Base-by-base conservation (phyloP, 2,329 filamentous ascomycete species). In the Chrysoporthe cubensis region DNA sequence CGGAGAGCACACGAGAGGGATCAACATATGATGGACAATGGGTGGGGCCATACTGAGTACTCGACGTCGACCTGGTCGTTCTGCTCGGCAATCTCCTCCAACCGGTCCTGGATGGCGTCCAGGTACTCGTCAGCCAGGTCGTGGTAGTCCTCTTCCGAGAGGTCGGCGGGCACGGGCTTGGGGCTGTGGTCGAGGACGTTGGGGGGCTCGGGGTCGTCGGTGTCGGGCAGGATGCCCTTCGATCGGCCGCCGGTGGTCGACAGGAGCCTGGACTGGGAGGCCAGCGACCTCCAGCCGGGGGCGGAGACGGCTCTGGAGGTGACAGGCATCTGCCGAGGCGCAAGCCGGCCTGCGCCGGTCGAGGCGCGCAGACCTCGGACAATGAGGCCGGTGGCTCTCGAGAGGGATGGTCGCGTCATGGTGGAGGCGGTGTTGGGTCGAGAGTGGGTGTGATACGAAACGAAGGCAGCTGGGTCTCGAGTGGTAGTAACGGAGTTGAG, bases 61-160 rank as follows among this genome's bases (percentile, higher is more conserved):
- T 99, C 96, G 5, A 96, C 91, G 73, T 99, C 96, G 6, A 97
- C 80, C 65, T 94, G 91, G 9, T 91, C 89, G 8, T 86, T 81
- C 43, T 85, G 81, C 75, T 98, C 96, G 74, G 92, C 89, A 42
- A 91, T 78, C 69, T 87, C 85, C 80, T 99, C 96, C 54, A 97
- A 83, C 65, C 82, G 84, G 64, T 73, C 76, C 14, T 88, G 75
- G 2, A 90, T 78, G 9, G 73, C 75, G 5, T 90, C 84, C 73
- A 98, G 84, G 78, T 92, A 97, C 62, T 84, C 78, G 75, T 97
- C 92, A 40, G 94, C 88, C 42, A 92, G 83, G 66, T 91, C 85
- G 76, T 97, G 90, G 78, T 96, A 98, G 75, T 93, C 82, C 37
- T 84, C 81, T 3, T 90, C 87, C 1, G 87, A 86, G 70, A 97